These are phyloP conservation scores for Pestalotiopsis sp. DNA, from an alignment of 2,329 filamentous ascomycete genomes.

Conservation along the genomic window DNA sequence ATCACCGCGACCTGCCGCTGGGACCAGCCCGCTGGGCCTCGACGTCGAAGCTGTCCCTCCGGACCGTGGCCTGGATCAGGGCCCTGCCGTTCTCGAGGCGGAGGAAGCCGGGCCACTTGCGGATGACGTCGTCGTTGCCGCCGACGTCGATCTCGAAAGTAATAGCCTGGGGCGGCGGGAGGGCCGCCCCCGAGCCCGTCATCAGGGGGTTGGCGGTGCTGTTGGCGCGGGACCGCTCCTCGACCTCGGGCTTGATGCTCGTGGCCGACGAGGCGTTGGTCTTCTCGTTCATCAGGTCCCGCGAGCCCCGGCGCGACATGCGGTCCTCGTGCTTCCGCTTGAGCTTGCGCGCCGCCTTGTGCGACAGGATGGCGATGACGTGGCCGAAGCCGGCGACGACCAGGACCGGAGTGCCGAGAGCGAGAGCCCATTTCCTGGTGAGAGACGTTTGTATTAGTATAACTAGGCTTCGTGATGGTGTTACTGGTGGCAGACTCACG, in stretches of 20 bases:
- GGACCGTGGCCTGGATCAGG: slow-evolving; percentile 10
- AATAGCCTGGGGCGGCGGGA: neutral
- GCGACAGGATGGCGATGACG: slow-evolving; percentile 36
- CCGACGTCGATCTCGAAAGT: slow-evolving; percentile 17
- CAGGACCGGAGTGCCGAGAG: slow-evolving; percentile 60
- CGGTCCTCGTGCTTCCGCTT: slow-evolving; percentile 18
- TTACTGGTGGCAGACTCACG: slow-evolving; percentile 37
- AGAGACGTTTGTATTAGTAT: neutral
- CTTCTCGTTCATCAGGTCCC: slow-evolving; percentile 11
- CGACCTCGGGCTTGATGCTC: neutral
- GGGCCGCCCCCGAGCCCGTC: no score
- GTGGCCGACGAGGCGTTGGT: neutral
- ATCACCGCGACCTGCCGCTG: neutral
- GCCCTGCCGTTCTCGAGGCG: slow-evolving; percentile 12
- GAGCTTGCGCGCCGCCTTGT: slow-evolving; percentile 11
- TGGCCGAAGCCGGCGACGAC: slow-evolving; percentile 58
- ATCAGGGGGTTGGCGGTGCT: neutral
- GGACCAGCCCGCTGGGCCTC: slow-evolving; percentile 2
- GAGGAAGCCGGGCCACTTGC: slow-evolving; percentile 15
- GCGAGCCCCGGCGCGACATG: slow-evolving; percentile 1
- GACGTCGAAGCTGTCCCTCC: neutral
- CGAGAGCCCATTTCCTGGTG: slow-evolving; percentile 51
- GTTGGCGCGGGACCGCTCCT: slow-evolving; percentile 5
- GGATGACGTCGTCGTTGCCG: slow-evolving; percentile 8
- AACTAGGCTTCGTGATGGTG: neutral